Conservation (phyloP, 2,329 filamentous ascomycete species). For the Verticillium alfalfae region DNA sequence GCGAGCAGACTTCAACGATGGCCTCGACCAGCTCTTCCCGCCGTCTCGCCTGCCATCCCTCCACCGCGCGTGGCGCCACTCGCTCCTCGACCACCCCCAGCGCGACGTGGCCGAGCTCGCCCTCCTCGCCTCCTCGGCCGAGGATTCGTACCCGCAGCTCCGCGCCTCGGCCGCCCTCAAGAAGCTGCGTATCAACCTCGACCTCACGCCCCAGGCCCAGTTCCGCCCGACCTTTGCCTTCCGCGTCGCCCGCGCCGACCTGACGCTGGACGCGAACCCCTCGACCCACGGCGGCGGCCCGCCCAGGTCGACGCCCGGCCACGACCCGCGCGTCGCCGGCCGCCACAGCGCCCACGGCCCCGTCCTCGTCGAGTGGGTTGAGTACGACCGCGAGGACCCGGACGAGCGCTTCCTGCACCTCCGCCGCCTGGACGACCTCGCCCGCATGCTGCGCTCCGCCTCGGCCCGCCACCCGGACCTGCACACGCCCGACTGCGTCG, state of each 20-base stretch:
- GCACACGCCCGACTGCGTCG: constrained; percentile 39
- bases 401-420: constrained; percentile 36
- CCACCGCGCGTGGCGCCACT: constrained; percentile 39
- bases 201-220: constrained; percentile 28
- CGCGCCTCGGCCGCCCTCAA: constrained; percentile 37
- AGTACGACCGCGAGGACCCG: constrained; percentile 34
- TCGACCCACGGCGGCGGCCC: constrained; percentile 5
- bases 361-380: constrained; percentile 38
- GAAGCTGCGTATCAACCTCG: constrained; percentile 40
- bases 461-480: constrained; percentile 38
- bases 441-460: constrained; percentile 39
- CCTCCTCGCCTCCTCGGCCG: constrained; percentile 33
- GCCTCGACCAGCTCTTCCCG: constrained; percentile 40
- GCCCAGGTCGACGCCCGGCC: constrained; percentile 12
- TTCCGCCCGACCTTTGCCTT: constrained; percentile 37
- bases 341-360: constrained; percentile 25
- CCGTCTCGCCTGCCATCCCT: constrained; percentile 32
- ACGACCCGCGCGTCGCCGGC: constrained; percentile 13
- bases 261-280: constrained; percentile 14
- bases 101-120: constrained; percentile 33
- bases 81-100: constrained; percentile 37
- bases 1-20: constrained; percentile 37
- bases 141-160: constrained; percentile 34
- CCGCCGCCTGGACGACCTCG: constrained; percentile 38
- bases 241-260: constrained; percentile 25